Evolutionary conservation across 2,329 filamentous ascomycete genomes (phyloP).

Genomic region (Stagonosporopsis tanaceti): DNA sequence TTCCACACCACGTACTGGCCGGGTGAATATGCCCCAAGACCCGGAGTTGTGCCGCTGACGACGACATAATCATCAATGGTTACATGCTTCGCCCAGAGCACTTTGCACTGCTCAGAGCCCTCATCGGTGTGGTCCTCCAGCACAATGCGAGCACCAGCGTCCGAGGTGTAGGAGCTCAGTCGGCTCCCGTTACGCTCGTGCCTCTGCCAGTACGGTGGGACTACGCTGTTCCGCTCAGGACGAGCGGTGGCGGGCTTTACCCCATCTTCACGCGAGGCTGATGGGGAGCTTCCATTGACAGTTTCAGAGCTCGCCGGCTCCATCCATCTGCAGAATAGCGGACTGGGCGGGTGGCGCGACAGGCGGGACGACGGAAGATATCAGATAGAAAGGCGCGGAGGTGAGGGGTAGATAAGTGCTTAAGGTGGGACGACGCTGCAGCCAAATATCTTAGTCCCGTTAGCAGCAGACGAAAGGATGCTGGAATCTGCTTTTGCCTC

Average conservation of each 20-base stretch:
- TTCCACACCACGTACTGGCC: slow-evolving; percentile 79
- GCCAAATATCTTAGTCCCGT: slow-evolving; percentile 25
- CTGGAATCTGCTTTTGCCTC: slow-evolving; percentile 21
- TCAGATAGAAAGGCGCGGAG: slow-evolving; percentile 18
- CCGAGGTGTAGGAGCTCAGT: slow-evolving; percentile 46
- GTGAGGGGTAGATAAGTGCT: slow-evolving; percentile 30
- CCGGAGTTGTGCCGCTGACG: slow-evolving; percentile 64
- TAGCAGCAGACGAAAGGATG: slow-evolving; percentile 21
- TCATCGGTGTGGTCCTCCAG: slow-evolving; percentile 72
- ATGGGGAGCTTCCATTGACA: slow-evolving; percentile 35
- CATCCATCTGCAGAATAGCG: slow-evolving; percentile 50
- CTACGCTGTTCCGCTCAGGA: slow-evolving; percentile 44
- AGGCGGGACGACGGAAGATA: slow-evolving; percentile 24
- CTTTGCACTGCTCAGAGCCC: slow-evolving; percentile 62
- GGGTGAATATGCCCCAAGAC: slow-evolving; percentile 75
- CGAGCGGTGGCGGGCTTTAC: slow-evolving; percentile 32
- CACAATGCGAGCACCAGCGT: slow-evolving; percentile 58
- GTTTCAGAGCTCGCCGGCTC: slow-evolving; percentile 47
- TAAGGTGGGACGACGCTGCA: slow-evolving; percentile 25
- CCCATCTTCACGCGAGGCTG: slow-evolving; percentile 31
- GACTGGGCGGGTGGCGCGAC: slow-evolving; percentile 34
- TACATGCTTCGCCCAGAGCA: slow-evolving; percentile 69
- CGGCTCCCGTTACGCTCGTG: slow-evolving; percentile 51
- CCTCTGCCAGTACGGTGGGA: slow-evolving; percentile 59
- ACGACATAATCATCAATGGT: slow-evolving; percentile 69